phyloP scores from a whole-genome alignment of 2,329 filamentous ascomycete species.

The Xylariomycetidae sp. region DNA sequence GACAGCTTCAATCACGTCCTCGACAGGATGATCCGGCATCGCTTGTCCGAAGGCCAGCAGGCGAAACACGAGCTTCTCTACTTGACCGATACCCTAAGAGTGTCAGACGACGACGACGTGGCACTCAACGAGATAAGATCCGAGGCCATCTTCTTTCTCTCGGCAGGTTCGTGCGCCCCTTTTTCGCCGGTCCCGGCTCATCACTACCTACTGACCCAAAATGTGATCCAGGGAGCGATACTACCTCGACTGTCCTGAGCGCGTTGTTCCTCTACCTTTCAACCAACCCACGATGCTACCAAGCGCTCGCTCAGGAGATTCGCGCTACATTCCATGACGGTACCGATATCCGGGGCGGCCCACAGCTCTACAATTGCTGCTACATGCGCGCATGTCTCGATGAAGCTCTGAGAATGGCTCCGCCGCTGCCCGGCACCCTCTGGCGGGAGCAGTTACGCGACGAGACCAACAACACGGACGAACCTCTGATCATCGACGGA shows the following conservation, averaged over 20 bases:
- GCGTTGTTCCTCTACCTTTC: conserved; percentile 8
- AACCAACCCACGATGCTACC: conserved; percentile 1
- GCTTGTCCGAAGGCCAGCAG: conserved; percentile 2
- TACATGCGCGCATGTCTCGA: too few species aligned
- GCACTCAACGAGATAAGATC: conserved; percentile 1
- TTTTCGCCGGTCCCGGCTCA: not conserved
- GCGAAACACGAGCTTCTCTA: conserved; percentile 5
- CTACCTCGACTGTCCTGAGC: conserved; percentile 4
- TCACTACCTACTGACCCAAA: too few species aligned
- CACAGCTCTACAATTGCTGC: too few species aligned
- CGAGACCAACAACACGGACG: too few species aligned
- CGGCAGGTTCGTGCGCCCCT: conserved; percentile 4
- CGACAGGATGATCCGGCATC: conserved; percentile 1
- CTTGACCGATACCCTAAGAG: conserved; percentile 3
- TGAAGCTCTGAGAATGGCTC: too few species aligned
- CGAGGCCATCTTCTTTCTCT: conserved; percentile 6
- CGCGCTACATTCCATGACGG: conserved; percentile 3
- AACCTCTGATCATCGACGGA: not conserved
- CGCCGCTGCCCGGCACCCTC: too few species aligned
- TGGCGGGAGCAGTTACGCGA: not conserved
- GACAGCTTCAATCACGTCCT: conserved; percentile 1
- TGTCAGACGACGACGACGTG: conserved; percentile 2
- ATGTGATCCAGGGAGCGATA: conserved; percentile 8
- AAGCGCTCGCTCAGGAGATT: conserved; percentile 4
- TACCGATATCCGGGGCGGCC: conserved; percentile 2